phyloP scores from a whole-genome alignment of 2,329 filamentous ascomycete species.

The Aspergillus terreus region DNA sequence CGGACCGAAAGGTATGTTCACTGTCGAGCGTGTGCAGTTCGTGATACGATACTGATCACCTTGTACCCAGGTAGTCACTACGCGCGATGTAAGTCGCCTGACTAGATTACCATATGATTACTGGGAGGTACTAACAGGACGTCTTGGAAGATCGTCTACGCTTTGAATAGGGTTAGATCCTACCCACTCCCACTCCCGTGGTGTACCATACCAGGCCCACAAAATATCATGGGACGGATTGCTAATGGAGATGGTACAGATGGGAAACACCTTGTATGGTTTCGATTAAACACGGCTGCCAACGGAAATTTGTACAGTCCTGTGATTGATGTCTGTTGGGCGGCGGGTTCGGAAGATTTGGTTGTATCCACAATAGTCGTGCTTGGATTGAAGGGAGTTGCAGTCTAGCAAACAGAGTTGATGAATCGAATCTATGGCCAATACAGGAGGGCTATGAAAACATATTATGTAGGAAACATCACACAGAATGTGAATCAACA shows the following conservation, averaged over 20 bases:
- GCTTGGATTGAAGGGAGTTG: too few relatives aligned
- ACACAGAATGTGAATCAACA: background rate
- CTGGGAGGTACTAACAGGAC: background rate
- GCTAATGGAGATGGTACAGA: conserved; percentile 5
- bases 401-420: background rate
- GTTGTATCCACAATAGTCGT: too few relatives aligned
- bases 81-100: conserved; percentile 13
- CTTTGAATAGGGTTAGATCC: conserved; percentile 11
- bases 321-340: background rate
- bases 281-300: conserved; percentile 1
- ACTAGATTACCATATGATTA: background rate
- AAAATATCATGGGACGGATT: background rate
- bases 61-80: conserved; percentile 10
- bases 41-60: background rate
- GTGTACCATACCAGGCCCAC: background rate
- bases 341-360: background rate
- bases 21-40: background rate
- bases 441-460: background rate
- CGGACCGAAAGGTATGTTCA: conserved; percentile 13
- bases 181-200: background rate
- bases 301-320: too few relatives aligned
- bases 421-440: background rate
- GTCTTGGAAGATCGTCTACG: conserved; percentile 12
- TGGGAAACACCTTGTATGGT: conserved; percentile 15
- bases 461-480: background rate